These are phyloP conservation scores for Trichoderma atrobrunneum DNA, from an alignment of 2,329 filamentous ascomycete species.

Conservation along the genomic window DNA sequence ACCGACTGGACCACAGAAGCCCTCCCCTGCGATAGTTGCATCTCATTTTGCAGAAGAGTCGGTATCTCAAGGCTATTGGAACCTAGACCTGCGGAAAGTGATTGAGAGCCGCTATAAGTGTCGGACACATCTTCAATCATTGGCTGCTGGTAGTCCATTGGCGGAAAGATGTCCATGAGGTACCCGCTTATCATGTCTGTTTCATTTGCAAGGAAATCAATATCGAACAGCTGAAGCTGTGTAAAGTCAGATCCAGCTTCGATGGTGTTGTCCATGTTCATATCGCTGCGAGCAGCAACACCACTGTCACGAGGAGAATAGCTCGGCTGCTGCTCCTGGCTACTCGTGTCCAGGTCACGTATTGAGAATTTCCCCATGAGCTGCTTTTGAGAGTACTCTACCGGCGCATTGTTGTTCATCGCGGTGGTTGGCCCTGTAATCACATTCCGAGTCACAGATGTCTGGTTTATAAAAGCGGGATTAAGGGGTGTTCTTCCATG, in stretches of 20 bases:
- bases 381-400: neutral
- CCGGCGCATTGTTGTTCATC: neutral
- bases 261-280: neutral
- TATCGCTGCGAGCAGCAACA: neutral
- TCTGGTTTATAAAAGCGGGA: neutral
- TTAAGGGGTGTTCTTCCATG: neutral
- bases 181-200: neutral
- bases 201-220: neutral
- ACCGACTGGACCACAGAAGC: neutral
- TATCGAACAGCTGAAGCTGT: neutral
- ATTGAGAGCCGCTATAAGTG: neutral
- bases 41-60: neutral
- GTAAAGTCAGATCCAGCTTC: neutral
- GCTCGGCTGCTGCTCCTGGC: neutral
- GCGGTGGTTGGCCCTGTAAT: neutral
- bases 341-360: neutral
- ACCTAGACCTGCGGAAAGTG: neutral
- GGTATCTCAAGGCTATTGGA: neutral
- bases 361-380: neutral
- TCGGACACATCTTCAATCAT: neutral
- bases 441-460: neutral
- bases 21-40: neutral
- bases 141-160: neutral
- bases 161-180: neutral
- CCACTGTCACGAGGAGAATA: neutral